phyloP scores from a whole-genome alignment of 495 filamentous ascomycete genomes.

The Cercophora scortea region DNA sequence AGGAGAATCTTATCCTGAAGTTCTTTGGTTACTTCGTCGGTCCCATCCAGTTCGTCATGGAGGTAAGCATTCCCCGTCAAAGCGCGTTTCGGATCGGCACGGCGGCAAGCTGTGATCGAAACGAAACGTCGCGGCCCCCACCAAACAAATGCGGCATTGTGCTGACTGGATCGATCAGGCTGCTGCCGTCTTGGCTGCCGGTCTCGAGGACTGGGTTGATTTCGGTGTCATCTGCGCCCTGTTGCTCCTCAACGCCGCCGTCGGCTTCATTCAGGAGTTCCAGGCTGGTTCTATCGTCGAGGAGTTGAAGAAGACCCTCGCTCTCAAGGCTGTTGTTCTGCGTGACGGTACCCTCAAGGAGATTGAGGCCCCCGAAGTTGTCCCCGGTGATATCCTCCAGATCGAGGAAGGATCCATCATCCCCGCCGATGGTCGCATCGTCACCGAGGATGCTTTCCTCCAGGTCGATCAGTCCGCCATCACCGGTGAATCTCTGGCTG shows the following conservation, averaged over 20 bases:
- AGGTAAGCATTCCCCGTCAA: slow-evolving; percentile 46
- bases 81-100: slow-evolving; percentile 3
- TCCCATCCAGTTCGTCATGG: slow-evolving; percentile 92
- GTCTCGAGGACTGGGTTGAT: slow-evolving; percentile 75
- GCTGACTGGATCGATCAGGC: slow-evolving; percentile 20
- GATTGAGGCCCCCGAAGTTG: slow-evolving; percentile 68
- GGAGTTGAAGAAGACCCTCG: slow-evolving; percentile 84
- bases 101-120: slow-evolving; percentile 13
- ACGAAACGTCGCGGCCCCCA: slow-evolving; percentile 19
- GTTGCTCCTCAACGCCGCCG: slow-evolving; percentile 70
- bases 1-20: slow-evolving; percentile 74
- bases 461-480: slow-evolving; percentile 90
- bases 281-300: slow-evolving; percentile 87
- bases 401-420: slow-evolving; percentile 89
- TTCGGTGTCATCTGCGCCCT: slow-evolving; percentile 72
- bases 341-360: slow-evolving; percentile 67
- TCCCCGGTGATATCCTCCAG: slow-evolving; percentile 83
- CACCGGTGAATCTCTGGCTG: slow-evolving; percentile 86
- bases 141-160: slow-evolving; percentile 6
- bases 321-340: slow-evolving; percentile 75
- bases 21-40: slow-evolving; percentile 81
- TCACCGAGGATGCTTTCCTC: slow-evolving; percentile 70
- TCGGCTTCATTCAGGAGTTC: slow-evolving; percentile 85
- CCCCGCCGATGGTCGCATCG: slow-evolving; percentile 78
- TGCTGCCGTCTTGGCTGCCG: slow-evolving; percentile 49